Base-by-base conservation (phyloP, 495 filamentous ascomycete species). In the Lasiosphaeris hirsuta region DNA sequence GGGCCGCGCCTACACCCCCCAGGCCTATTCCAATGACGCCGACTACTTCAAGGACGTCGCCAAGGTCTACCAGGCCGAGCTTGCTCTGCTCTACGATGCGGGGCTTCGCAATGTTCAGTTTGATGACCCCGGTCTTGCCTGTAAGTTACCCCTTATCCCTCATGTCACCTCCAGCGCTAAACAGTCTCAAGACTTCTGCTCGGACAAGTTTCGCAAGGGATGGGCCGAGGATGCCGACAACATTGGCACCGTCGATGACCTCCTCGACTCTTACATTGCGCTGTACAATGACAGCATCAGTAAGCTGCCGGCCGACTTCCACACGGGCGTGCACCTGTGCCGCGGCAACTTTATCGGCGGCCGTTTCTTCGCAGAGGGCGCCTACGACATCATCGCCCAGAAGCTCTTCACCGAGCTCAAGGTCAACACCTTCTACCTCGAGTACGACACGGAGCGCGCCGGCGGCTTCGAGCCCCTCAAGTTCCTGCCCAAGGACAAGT, bases 381-480 rank as follows among this genome's bases (percentile, higher is more conserved):
- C 84, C 17, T 94, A 92, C 70, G 89, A 92, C 70, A 77, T 81
- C 52, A 90, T 94, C 58, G 89, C 90, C 45, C 80, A 81, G 62
- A 89, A 88, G 75, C 80, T 94, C 11, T 94, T 94, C 78, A 77
- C 84, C 56, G 75, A 87, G 57, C 78, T 92, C 41, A 82, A 89
- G 58, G 84, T 90, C 13, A 80, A 87, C 72, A 90, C 88, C 5
- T 92, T 88, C 74, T 92, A 90, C 67, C 84, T 93, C 52, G 89
- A 92, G 70, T 93, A 91, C 70, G 89, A 92, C 74, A 91, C 86
- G 11, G 77, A 79, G 23, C 81, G 89, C 4, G 80, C 86, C 10
- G 89, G 90, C 13, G 86, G 87, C 19, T 92, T 94, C 64, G 88
- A 90, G 73, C 88, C 89, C 13, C 81, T 92, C 43, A 84, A 81